Base-by-base conservation (phyloP, 805 yeast species). In the Wickerhamiella vanderwaltii region DNA sequence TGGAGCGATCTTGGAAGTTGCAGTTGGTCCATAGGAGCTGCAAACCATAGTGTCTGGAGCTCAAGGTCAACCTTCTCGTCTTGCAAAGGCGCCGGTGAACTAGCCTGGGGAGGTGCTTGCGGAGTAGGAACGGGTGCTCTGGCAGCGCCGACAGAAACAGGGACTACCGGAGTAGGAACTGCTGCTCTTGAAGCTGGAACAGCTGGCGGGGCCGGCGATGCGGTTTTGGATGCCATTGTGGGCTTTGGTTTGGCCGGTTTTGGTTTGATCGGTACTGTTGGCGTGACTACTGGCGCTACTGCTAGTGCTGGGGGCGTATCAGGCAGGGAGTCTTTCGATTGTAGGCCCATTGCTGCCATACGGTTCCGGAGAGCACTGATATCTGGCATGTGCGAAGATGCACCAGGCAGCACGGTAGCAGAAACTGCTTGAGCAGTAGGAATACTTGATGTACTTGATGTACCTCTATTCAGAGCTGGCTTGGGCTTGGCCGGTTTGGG, bases 11-110 rank as follows among this genome's bases (percentile, higher is more conserved):
- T 24, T 1, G 48, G 48, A 4, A 45, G 32, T 9, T 13, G 15
- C 2, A 41, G 43, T 22, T 31, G 43, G 29, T 42, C 30, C 20
- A 50, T 36, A 12, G 48, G 49, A 22, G 22, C 37, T 2, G 51
- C 41, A 33, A 41, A 54, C 58, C 58, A 54, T 13, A 37, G 40
- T n/a, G 45, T 46, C n/a, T 38, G 43, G 2, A 55, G 48, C 24
- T 55, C 57, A 12, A 55, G 45, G 32, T 53, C 52, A 16, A 43
- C 44, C 9, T 34, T 30, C 11, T 13, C 7, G 3, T 7, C 16
- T 9, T 23, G 13, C 6, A 15, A 16, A 4, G 24, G 13, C 9
- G 11, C 28, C 9, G 11, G 38, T 3, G 17, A 9, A 11, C 3
- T 11, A n/a, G 9, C 39, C 18, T 2, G 20, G 29, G 25, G 38